Base-by-base conservation (phyloP, 2,329 filamentous ascomycete species). In the Fusarium napiforme region DNA sequence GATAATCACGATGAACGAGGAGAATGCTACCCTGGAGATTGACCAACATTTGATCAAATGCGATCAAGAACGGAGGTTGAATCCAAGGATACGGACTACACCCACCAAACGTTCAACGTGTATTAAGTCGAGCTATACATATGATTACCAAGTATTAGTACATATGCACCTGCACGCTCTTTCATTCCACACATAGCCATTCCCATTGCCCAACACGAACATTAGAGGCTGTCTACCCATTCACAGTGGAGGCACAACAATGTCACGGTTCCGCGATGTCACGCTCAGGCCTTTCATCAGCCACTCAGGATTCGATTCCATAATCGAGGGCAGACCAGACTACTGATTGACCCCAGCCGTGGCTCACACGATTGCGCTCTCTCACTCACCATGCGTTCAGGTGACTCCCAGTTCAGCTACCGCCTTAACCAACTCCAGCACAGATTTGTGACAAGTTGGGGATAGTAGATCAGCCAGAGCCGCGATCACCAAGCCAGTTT, bases 361-460 rank as follows among this genome's bases (percentile, higher is more conserved):
- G 56, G 67, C 63, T 73, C 58, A 68, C 71, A 61, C 62, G 47
- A 71, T 74, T 55, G 71, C 42, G 47, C 65, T 45, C 47, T 73
- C 67, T 59, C 40, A 55, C 42, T 71, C 52, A 43, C 32, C 26
- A 34, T 58, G 59, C 40, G 62, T 46, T 71, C 71, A 74, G 71
- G 67, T 73, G 71, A 73, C 67, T 73, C 55, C 23, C 55, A 63
- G 40, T 55, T 73, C 63, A 73, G 67, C 71, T 63, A 56, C 43
- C 67, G 56, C 65, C 56, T 69, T 68, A 56, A 60, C 71, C 67
- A 64, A 68, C 45, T 65, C 37, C 52, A 67, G 57, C n/a, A 62
- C 60, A 59, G 61, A 40, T 39, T 52, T 50, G 28, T 40, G 43
- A 57, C 66, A 46, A 53, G 49, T 66, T 64, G 40, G 60, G 71